Evolutionary conservation across 192 early-diverging fungal species (phyloP), one percentile per base, ranked within the genome.

Genomic region (Umbelopsis ramanniana): DNA sequence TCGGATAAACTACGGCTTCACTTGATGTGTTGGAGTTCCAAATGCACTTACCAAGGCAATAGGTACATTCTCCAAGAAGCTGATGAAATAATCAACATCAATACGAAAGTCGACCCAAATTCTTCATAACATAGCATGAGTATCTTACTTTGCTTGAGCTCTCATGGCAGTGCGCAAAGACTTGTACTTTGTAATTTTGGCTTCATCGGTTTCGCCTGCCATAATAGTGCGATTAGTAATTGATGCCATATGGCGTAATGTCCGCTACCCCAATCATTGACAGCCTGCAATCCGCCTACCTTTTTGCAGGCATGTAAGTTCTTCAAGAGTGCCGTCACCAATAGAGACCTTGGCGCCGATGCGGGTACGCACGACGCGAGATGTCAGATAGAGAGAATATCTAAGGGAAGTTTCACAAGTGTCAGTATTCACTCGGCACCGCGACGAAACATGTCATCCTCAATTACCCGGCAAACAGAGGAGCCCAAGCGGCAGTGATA

Each of bases 31-130:
- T 17, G 48, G 48, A n/a, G 22, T 54, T 22, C 10, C 0, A 54
- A 26, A 29, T 50, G 48, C 48, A 63, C 57, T 63, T 7, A 63
- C 57, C 57, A 63, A 63, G 10, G 57, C 57, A 17, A 63, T 15
- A 17, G 57, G 57, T 17, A 63, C 57, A 6, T 29, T 37, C 33
- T 63, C 57, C 7, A 63, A 26, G 33, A 38, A 63, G 57, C 57
- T 63, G 17, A 17, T 0, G 46, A 46, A 46, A 15, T 10, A 46
- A 4, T 15, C 2, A 5, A 4, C 46, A 46, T 10, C 17, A 2
- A 5, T 17, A 17, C 17, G n/a, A n/a, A n/a, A n/a, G n/a, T n/a
- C 46, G 17, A 17, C 46, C 0, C 12, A 17, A 10, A 4, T 15
- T 10, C 48, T 0, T 21, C 17, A n/a, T 3, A 6, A n/a, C 3